Conservation (phyloP, 352 stramenopile species). For the Globisporangium parvum region DNA sequence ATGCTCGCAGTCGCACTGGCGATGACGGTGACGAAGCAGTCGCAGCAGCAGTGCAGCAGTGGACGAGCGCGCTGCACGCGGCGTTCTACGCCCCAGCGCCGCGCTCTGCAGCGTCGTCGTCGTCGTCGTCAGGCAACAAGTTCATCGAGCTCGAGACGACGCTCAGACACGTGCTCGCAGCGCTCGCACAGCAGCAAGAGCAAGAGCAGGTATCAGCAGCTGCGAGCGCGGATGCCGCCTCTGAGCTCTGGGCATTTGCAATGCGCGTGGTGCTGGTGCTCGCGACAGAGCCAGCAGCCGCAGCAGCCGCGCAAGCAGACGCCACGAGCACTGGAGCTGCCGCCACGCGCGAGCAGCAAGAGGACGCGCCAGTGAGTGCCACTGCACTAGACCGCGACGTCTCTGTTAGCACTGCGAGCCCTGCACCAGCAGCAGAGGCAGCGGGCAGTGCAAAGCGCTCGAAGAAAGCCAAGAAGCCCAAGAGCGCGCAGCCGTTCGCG, state of each 20-base stretch:
- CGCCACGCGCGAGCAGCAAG: background rate
- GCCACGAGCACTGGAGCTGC: too few relatives aligned
- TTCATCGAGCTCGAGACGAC: constrained; percentile 41
- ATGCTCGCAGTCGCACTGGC: background rate
- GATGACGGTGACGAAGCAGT: background rate
- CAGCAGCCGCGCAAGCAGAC: background rate
- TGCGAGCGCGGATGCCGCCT: background rate
- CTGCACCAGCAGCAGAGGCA: background rate
- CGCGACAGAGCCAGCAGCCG: constrained; percentile 10
- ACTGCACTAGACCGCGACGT: background rate
- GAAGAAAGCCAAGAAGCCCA: constrained; percentile 23
- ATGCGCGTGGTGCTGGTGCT: constrained; percentile 33
- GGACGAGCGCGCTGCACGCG: constrained; percentile 19
- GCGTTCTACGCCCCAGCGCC: constrained; percentile 23
- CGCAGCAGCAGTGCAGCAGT: constrained; percentile 8
- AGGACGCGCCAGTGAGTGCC: background rate
- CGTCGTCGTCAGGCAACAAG: constrained; percentile 22
- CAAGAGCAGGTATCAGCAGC: background rate
- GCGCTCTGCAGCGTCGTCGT: constrained; percentile 4
- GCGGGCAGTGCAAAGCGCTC: constrained; percentile 1
- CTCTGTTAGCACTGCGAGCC: background rate
- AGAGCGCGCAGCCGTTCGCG: constrained; percentile 32
- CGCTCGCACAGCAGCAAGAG: background rate
- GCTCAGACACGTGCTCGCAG: constrained; percentile 20
- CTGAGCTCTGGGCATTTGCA: constrained; percentile 33